Base-by-base conservation (phyloP, 352 stramenopile species). In the Phytopythium helicoides region DNA sequence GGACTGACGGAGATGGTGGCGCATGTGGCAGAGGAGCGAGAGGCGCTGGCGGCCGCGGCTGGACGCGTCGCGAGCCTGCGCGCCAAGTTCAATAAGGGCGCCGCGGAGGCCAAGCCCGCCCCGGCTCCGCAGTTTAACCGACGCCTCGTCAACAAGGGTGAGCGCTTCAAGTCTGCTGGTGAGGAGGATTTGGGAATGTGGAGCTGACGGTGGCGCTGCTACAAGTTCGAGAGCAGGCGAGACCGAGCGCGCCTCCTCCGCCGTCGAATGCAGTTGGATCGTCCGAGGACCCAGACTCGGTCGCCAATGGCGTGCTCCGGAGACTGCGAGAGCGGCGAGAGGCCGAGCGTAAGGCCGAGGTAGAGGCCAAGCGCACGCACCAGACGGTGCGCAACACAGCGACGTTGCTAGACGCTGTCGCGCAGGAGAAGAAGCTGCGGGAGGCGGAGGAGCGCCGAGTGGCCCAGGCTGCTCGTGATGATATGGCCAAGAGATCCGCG, bases 31-130 rank as follows among this genome's bases (percentile, higher is more conserved):
- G 76, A 84, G 31, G 70, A 84, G 44, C 64, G 75, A 21, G 74
- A 82, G 50, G 66, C 76, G 54, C 59, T 78, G 52, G 71, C 73
- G 31, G 60, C 73, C 18, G 56, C 71, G 31, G 64, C 68, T 47
- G 78, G 75, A 39, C 73, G 78, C 45, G 75, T 87, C 25, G 64
- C 66, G 37, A 85, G 79, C 47, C 52, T 89, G 40, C 78, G 78
- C 45, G 72, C 63, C 41, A 89, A 84, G 78, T 89, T 89, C 63
- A 83, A 81, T 59, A 83, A 83, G 45, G 69, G 69, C 22, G 50
- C 58, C 0, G 26, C 52, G 10, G 54, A 68, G 25, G 56, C 58
- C 14, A 40, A 40, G 16, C 36, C 47, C 11, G 23, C 57, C 18
- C 50, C 66, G 6, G 48, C 54, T 16, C 47, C 58, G 4, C 51